Evolutionary conservation across 1,284 basidiomycete genomes (phyloP).

Genomic region (Sparassis latifolia): DNA sequence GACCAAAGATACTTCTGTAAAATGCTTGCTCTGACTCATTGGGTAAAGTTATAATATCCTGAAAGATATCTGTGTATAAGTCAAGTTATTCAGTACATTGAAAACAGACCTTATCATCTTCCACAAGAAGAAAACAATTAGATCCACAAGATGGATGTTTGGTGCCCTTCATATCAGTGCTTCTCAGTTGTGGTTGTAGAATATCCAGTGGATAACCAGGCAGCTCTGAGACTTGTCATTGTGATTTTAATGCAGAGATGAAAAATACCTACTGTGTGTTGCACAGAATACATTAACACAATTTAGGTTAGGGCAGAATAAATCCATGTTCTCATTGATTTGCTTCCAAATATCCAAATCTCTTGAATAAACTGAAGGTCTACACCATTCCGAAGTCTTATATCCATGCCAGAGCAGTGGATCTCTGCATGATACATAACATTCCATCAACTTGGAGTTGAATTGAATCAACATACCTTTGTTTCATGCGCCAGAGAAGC

Average conservation of each 20-base stretch:
- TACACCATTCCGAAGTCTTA: no score
- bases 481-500: slow-evolving; percentile 26
- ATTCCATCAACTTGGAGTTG: no score
- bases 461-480: slow-evolving; percentile 21
- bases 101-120: neutral
- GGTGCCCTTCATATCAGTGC: neutral
- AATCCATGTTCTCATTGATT: slow-evolving; percentile 6
- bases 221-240: neutral
- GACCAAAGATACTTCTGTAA: slow-evolving; percentile 20
- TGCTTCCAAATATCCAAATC: neutral
- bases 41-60: neutral
- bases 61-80: neutral
- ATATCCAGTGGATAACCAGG: neutral
- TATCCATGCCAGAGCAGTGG: no score
- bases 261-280: slow-evolving; percentile 16
- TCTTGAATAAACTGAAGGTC: no score
- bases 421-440: no score
- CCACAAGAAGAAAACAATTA: slow-evolving; percentile 6
- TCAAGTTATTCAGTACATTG: neutral
- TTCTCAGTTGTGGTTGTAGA: neutral
- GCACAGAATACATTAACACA: slow-evolving; percentile 18
- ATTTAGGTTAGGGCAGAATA: slow-evolving; percentile 27
- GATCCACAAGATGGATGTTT: slow-evolving; percentile 5
- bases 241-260: no score
- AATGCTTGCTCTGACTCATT: neutral